Base-by-base conservation (phyloP, 306 rosid genomes). In the Prunus mongolica region DNA sequence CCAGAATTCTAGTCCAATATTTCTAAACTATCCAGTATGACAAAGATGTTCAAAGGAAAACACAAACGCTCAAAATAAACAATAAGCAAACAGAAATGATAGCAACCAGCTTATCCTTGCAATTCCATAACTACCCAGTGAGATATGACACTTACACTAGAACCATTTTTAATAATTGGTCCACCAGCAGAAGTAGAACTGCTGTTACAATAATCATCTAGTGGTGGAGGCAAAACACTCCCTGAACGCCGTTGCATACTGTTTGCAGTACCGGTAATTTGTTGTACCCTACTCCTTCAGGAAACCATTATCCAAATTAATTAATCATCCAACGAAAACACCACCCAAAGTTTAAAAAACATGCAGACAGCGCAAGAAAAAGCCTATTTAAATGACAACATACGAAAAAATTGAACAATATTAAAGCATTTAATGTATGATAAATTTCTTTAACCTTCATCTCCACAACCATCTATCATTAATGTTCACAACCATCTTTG, bases 221-320 rank as follows among this genome's bases (percentile, higher is more conserved):
- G 19, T 14, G 98, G 96, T 1, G 91, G 89, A n/a, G 97, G 98
- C 84, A 94, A 85, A 58, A 77, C 73, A 89, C 62, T 86, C 78
- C 98, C 98, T 16, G 93, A 84, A n/a, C 89, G 90, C 30, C 80
- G 83, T 81, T 91, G 93, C 87, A 87, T 75, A 80, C 80, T 87
- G 89, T 80, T 79, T 75, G 87, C 75, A 46, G 88, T 83, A 78
- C 98, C 97, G 46, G 97, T 87, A 77, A 88, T 86, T 85, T 93
- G 96, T 74, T 94, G 95, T 79, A 94, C 91, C 38, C 91, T 87
- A 85, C 86, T 87, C 88, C 98, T 94, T 90, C 67, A 73, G 7
- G 16, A 86, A 86, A 86, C 30, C 76, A 78, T 77, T 74, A 81
- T 34, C 30, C 54, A 76, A 83, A 86, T 84, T 67, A 86, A 71